Evolutionary conservation across 768 basidiomycete genomes (phyloP).

Genomic region (Boletus pseudo-olivaceus): DNA sequence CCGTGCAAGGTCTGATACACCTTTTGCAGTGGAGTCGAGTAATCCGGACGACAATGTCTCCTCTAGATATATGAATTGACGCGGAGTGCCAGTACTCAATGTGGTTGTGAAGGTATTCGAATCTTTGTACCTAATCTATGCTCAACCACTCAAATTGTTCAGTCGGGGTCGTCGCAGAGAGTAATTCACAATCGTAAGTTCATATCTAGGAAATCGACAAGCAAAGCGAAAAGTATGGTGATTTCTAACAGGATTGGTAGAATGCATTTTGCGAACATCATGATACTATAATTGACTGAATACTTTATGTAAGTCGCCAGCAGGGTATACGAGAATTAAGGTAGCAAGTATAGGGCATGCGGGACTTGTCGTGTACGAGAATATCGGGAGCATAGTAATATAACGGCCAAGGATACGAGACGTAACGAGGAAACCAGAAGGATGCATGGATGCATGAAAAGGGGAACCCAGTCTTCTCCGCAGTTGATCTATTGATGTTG

Average conservation of each 20-base stretch:
- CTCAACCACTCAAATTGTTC: neutral
- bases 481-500: slow-evolving; percentile 12
- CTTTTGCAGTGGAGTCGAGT: neutral
- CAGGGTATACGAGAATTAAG: neutral
- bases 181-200: neutral
- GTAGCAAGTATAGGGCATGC: slow-evolving; percentile 1
- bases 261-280: slow-evolving; percentile 3
- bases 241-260: neutral
- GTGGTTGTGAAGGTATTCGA: neutral
- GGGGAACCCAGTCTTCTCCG: neutral
- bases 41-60: neutral
- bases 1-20: neutral
- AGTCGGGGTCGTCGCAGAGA: neutral
- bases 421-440: neutral
- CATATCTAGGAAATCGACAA: neutral
- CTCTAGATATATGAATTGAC: neutral
- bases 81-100: neutral
- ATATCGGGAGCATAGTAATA: neutral
- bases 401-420: neutral
- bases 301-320: slow-evolving; percentile 18
- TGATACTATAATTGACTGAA: slow-evolving; percentile 21
- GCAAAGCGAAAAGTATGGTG: neutral
- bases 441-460: neutral
- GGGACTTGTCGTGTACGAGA: neutral
- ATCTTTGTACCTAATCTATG: no score